phyloP scores from a whole-genome alignment of 306 rosid species.

The Ceratonia siliqua region DNA sequence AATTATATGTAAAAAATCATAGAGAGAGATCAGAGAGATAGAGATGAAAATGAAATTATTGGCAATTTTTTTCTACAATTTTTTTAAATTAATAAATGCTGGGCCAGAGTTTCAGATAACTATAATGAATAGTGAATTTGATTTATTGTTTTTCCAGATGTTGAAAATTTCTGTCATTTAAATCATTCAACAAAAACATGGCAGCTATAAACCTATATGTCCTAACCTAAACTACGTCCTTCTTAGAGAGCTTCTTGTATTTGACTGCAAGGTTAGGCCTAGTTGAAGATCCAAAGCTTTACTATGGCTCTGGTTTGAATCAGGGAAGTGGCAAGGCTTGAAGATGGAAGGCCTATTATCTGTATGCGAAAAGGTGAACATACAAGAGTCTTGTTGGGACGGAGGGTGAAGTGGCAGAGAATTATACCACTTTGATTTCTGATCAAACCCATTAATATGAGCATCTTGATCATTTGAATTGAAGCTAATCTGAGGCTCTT shows the following conservation, averaged over 20 bases:
- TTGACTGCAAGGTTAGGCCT: constrained; percentile 58
- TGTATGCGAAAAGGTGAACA: constrained; percentile 56
- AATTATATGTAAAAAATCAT: no score
- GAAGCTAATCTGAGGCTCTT: constrained; percentile 74
- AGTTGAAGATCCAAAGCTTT: constrained; percentile 82
- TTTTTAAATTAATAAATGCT: no score
- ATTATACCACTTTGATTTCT: constrained; percentile 49
- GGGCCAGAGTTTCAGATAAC: constrained; percentile 11
- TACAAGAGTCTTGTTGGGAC: constrained; percentile 42
- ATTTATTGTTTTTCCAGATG: background rate
- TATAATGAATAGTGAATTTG: constrained; percentile 24
- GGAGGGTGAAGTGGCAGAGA: constrained; percentile 21
- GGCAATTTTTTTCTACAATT: no score
- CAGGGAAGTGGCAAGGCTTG: constrained; percentile 49
- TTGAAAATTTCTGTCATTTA: constrained; percentile 28
- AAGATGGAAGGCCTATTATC: constrained; percentile 39
- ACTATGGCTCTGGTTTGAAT: constrained; percentile 51
- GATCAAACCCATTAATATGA: constrained; percentile 27
- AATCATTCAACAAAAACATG: constrained; percentile 28
- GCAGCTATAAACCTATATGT: constrained; percentile 2
- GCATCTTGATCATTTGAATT: constrained; percentile 48
- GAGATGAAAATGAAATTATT: no score
- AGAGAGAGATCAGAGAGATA: no score
- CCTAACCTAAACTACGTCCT: constrained; percentile 41
- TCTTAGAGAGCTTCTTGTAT: constrained; percentile 44